Evolutionary conservation across 441 rosid species (phyloP), one percentile per base, ranked within the genome.

Genomic region (Erodium chrysanthum): DNA sequence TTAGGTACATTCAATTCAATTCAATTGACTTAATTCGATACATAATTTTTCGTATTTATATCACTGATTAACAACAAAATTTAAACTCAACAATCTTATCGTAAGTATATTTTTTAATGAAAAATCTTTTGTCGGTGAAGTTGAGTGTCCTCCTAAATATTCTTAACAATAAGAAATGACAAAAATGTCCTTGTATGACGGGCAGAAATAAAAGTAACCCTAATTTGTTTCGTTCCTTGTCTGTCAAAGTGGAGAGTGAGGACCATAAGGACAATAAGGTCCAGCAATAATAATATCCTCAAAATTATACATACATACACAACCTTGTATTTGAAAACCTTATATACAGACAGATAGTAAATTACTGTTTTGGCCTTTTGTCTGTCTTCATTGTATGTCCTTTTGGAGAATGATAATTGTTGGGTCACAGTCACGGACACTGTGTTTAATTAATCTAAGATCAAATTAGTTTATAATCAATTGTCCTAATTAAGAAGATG

Each of bases 181-280:
- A 82, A 75, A 74, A 21, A 67, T 66, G 66, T 63, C 76, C 79
- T 72, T 21, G 42, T 63, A 48, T 75, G 72, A 75, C 76, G 73
- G 80, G 52, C 71, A 63, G 66, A 64, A 68, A 46, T 35, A 0
- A 18, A 37, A 7, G 76, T 71, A 68, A 61, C 54, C 69, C 46
- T 60, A 68, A 17, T 74, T 80, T 4, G 35, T 31, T 6, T 31
- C 35, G 2, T 31, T 31, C 35, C 35, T 31, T 31, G 35, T 31
- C 35, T 31, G 35, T 31, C 5, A 31, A 31, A 31, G 23, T 7
- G 7, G 60, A 52, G 60, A 52, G 60, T 18, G 23, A 52, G 61
- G 61, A 21, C 27, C 61, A 56, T 70, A 10, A 4, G n/a, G 50
- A 48, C 33, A 54, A 23, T 2, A 59, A 59, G 37, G 46, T 52